phyloP scores from a whole-genome alignment of 305 asterid species.

The Andrographis paniculata region DNA sequence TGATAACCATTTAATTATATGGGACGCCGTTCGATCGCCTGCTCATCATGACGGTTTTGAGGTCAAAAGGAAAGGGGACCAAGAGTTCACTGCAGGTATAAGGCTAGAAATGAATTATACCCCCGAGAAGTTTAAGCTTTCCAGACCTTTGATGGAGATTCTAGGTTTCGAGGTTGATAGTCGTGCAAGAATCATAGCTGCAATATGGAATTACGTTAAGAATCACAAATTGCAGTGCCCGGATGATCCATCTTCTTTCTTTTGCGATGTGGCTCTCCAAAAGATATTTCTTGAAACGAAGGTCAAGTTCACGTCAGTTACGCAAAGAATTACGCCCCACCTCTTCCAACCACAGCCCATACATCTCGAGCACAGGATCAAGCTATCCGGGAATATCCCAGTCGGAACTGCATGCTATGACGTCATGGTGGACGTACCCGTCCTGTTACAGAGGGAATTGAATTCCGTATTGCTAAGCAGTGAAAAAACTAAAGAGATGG shows the following conservation, averaged over 20 bases:
- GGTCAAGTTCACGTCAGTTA: constrained; percentile 69
- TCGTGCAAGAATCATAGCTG: constrained; percentile 86
- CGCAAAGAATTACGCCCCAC: constrained; percentile 72
- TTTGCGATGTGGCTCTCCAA: constrained; percentile 80
- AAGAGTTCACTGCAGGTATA: constrained; percentile 74
- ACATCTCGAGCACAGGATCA: constrained; percentile 88
- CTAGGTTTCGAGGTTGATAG: constrained; percentile 91
- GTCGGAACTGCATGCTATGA: constrained; percentile 93
- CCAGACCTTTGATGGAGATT: constrained; percentile 70
- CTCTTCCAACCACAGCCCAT: constrained; percentile 85
- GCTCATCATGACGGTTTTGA: constrained; percentile 94
- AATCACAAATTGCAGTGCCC: constrained; percentile 84
- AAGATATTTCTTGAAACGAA: constrained; percentile 72
- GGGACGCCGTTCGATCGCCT: constrained; percentile 85
- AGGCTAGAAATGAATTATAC: constrained; percentile 78
- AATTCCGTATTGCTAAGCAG: constrained; percentile 67
- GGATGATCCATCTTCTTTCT: constrained; percentile 81
- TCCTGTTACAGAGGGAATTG: constrained; percentile 89
- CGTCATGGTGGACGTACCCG: constrained; percentile 82
- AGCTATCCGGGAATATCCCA: constrained; percentile 82
- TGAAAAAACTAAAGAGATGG: constrained; percentile 87
- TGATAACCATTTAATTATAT: constrained; percentile 74
- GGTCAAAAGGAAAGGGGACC: constrained; percentile 91
- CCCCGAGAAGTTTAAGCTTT: constrained; percentile 86
- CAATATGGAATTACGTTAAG: constrained; percentile 92